Evolutionary conservation across 2,329 filamentous ascomycete genomes (phyloP).

Genomic region (Calonectria pseudoturangicola): DNA sequence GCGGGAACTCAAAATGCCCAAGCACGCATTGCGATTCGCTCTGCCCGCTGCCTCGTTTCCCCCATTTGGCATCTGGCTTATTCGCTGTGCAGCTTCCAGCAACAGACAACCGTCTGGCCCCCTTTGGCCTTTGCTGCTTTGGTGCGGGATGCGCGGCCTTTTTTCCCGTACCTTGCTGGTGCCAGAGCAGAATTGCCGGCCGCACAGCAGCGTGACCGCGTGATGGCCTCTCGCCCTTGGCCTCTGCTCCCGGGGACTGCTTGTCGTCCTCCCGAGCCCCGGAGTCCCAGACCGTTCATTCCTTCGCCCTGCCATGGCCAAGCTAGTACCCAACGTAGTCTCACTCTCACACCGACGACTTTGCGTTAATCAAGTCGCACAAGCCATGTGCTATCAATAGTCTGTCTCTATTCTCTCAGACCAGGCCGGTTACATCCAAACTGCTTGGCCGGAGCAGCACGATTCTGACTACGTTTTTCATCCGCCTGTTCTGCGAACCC

Average conservation of each 20-base stretch:
- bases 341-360: slow-evolving; percentile 20
- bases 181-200: slow-evolving; percentile 28
- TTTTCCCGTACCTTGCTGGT: slow-evolving; percentile 19
- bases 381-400: slow-evolving; percentile 23
- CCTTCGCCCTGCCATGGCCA: slow-evolving; percentile 6
- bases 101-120: not conserved
- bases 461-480: slow-evolving; percentile 12
- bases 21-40: slow-evolving; percentile 9
- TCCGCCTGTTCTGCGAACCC: slow-evolving; percentile 29
- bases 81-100: not conserved
- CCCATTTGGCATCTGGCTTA: slow-evolving; percentile 10
- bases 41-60: not conserved
- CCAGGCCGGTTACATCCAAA: not conserved
- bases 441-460: not conserved
- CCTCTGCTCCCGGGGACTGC: slow-evolving; percentile 15
- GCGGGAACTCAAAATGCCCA: slow-evolving; percentile 12
- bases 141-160: slow-evolving; percentile 11
- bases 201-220: slow-evolving; percentile 22
- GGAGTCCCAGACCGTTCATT: slow-evolving; percentile 16
- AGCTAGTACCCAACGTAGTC: slow-evolving; percentile 28
- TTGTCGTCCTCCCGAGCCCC: slow-evolving; percentile 3
- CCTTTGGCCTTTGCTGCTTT: not conserved
- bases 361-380: slow-evolving; percentile 27
- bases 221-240: slow-evolving; percentile 29
- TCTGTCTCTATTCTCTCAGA: slow-evolving; percentile 10